These are phyloP conservation scores for Ogataea allantospora DNA, from an alignment of 805 yeast species.

Conservation along the genomic window DNA sequence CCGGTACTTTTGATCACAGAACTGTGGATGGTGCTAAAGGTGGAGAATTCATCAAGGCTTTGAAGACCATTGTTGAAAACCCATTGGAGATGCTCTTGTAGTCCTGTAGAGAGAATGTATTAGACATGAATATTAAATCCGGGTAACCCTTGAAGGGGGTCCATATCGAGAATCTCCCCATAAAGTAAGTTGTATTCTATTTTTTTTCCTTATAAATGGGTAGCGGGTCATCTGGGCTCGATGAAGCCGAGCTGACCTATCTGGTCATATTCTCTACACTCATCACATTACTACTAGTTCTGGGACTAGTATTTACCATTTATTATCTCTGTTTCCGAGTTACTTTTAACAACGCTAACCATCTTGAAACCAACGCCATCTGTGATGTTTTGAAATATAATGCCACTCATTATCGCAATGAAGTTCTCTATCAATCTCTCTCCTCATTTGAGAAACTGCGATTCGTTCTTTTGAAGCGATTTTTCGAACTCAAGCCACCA, in stretches of 20 bases:
- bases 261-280: conserved; percentile 28
- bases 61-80: conserved; percentile 89
- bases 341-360: conserved; percentile 11
- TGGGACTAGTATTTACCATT: conserved; percentile 25
- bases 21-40: conserved; percentile 95
- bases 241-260: conserved; percentile 25
- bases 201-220: conserved; percentile 1
- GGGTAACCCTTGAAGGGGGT: conserved; percentile 3
- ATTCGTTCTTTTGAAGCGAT: conserved; percentile 26
- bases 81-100: conserved; percentile 91
- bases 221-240: conserved; percentile 11
- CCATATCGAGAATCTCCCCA: conserved; percentile 2
- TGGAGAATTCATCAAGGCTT: conserved; percentile 92
- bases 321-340: conserved; percentile 30
- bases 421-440: conserved; percentile 22
- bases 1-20: conserved; percentile 98
- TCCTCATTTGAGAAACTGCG: conserved; percentile 23
- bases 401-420: conserved; percentile 19
- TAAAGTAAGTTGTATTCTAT: background rate
- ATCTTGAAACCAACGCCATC: conserved; percentile 21
- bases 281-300: conserved; percentile 25
- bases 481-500: conserved; percentile 27
- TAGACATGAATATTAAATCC: conserved; percentile 6
- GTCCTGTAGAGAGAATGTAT: conserved; percentile 42
- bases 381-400: conserved; percentile 27